Evolutionary conservation across 2,329 filamentous ascomycete species (phyloP).

Genomic region (Colletotrichum filicis): DNA sequence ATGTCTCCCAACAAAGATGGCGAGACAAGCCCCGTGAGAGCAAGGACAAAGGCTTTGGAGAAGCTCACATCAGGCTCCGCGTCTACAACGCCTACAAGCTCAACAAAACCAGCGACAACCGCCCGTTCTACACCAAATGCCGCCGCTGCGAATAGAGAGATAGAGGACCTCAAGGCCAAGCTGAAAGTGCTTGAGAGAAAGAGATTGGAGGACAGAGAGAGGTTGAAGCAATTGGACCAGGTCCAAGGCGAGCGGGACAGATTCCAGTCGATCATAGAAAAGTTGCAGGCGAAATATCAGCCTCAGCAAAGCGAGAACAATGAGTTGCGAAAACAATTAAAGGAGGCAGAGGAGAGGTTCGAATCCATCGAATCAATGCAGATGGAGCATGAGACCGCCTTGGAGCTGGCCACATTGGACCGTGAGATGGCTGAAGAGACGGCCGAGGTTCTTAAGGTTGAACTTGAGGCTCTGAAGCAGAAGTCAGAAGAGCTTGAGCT

Average conservation of each 20-base stretch:
- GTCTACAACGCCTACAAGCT: constrained; percentile 41
- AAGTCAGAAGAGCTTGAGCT: constrained; percentile 87
- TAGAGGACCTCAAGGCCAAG: constrained; percentile 91
- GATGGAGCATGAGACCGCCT: constrained; percentile 83
- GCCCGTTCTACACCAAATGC: constrained; percentile 52
- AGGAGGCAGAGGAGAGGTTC: constrained; percentile 77
- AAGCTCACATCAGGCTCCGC: constrained; percentile 55
- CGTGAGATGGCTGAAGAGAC: constrained; percentile 97
- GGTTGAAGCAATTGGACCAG: constrained; percentile 81
- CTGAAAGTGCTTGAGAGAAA: constrained; percentile 90
- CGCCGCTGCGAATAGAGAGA: constrained; percentile 70
- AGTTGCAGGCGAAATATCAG: constrained; percentile 89
- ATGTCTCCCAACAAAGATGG: constrained; percentile 62
- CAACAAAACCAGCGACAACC: constrained; percentile 39
- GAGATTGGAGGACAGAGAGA: constrained; percentile 84
- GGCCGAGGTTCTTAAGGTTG: constrained; percentile 82
- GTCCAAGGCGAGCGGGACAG: constrained; percentile 81
- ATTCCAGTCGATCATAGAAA: constrained; percentile 87
- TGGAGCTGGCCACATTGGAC: constrained; percentile 90
- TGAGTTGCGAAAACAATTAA: constrained; percentile 80
- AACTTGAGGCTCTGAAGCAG: constrained; percentile 80
- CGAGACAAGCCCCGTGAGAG: constrained; percentile 63
- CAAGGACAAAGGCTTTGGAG: constrained; percentile 63
- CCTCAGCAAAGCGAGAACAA: constrained; percentile 83
- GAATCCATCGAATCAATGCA: constrained; percentile 78